These are phyloP conservation scores for Keithomyces neogunnii DNA, from an alignment of 2,329 filamentous ascomycete genomes.

Conservation along the genomic window DNA sequence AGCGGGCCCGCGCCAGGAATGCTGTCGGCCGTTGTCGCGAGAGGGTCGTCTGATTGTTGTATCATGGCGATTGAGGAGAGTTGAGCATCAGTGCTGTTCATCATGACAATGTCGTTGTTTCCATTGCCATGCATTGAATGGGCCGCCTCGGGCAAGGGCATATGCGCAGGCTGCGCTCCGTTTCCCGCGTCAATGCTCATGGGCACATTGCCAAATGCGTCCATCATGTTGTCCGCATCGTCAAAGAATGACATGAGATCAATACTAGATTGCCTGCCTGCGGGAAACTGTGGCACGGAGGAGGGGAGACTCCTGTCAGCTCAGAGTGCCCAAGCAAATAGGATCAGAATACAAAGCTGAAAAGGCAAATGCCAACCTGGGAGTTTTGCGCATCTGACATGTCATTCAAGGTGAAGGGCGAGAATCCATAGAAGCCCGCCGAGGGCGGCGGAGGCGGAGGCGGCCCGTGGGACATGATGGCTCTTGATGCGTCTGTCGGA, in stretches of 20 bases:
- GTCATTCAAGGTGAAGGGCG: constrained; percentile 2
- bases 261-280: constrained; percentile 20
- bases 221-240: constrained; percentile 25
- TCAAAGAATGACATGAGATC: constrained; percentile 38
- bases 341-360: not conserved
- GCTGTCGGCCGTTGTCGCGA: constrained; percentile 26
- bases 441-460: constrained; percentile 6
- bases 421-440: constrained; percentile 5
- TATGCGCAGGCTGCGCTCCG: constrained; percentile 5
- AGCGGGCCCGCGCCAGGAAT: constrained; percentile 34
- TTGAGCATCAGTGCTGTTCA: constrained; percentile 13
- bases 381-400: constrained; percentile 4
- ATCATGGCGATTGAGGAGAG: constrained; percentile 17
- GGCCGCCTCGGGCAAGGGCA: constrained; percentile 8
- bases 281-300: constrained; percentile 4
- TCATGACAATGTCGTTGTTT: constrained; percentile 10
- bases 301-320: constrained; percentile 1
- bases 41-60: constrained; percentile 22
- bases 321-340: not conserved
- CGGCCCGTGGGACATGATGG: constrained; percentile 7
- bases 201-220: constrained; percentile 28
- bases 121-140: constrained; percentile 13
- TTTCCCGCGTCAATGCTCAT: constrained; percentile 34
- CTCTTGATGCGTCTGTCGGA: not conserved
- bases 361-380: constrained; percentile 4